These are phyloP conservation scores for Alternaria atra DNA, from an alignment of 2,329 filamentous ascomycete genomes.

Conservation along the genomic window DNA sequence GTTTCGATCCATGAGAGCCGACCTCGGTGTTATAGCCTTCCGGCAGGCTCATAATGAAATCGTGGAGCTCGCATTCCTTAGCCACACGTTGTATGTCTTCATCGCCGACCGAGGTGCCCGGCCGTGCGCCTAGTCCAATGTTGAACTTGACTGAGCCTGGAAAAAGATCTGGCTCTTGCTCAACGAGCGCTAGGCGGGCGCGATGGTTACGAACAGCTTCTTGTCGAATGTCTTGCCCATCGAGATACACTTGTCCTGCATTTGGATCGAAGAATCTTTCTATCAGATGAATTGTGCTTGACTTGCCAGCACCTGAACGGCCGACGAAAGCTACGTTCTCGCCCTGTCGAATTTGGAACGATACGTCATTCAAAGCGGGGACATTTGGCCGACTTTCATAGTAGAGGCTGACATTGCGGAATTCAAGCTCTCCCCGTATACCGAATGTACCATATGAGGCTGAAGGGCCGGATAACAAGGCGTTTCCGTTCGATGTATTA, in stretches of 20 bases:
- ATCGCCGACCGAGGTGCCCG: conserved; percentile 31
- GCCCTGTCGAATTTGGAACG: conserved; percentile 50
- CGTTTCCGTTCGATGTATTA: conserved; percentile 4
- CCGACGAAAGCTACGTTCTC: conserved; percentile 55
- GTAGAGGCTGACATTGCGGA: conserved; percentile 44
- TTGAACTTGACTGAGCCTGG: conserved; percentile 57
- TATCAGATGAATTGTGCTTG: conserved; percentile 56
- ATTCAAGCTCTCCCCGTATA: conserved; percentile 44
- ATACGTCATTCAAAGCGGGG: conserved; percentile 50
- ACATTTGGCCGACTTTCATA: conserved; percentile 45
- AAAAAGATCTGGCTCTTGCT: conserved; percentile 58
- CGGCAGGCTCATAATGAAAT: conserved; percentile 58
- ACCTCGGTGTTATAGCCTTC: conserved; percentile 59
- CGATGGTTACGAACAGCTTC: conserved; percentile 50
- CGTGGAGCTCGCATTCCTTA: conserved; percentile 56
- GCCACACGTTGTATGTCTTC: conserved; percentile 49
- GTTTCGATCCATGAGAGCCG: conserved; percentile 53
- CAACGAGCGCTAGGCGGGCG: conserved; percentile 53
- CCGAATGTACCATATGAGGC: conserved; percentile 30
- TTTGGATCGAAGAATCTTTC: conserved; percentile 58
- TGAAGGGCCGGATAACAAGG: conserved; percentile 25
- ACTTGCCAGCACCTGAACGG: conserved; percentile 56
- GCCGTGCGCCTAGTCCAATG: conserved; percentile 52
- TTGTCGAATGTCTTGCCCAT: conserved; percentile 54
- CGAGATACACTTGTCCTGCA: conserved; percentile 51